Evolutionary conservation across 306 rosid genomes (phyloP).

Genomic region (Vicia faba): DNA sequence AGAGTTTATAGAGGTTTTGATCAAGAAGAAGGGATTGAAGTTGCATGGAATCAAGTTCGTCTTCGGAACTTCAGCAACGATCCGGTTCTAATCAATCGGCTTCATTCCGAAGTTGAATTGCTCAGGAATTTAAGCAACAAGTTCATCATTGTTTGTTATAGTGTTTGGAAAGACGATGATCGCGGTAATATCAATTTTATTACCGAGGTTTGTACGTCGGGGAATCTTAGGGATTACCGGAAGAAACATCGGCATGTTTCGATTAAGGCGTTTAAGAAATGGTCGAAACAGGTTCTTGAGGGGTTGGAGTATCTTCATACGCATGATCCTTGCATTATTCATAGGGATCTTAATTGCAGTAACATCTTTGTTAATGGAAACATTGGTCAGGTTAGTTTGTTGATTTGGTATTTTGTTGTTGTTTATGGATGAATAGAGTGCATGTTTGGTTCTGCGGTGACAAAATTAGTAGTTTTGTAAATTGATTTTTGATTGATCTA

Average conservation of each 20-base stretch:
- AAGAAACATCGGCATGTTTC: slow-evolving; percentile 87
- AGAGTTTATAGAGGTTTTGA: slow-evolving; percentile 88
- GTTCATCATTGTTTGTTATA: slow-evolving; percentile 73
- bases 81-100: slow-evolving; percentile 62
- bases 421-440: not conserved
- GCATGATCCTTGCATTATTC: slow-evolving; percentile 90
- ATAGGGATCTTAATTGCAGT: slow-evolving; percentile 94
- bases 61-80: slow-evolving; percentile 64
- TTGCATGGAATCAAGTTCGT: slow-evolving; percentile 93
- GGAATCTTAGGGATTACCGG: slow-evolving; percentile 84
- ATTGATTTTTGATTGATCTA: not conserved
- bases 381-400: slow-evolving; percentile 76
- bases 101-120: slow-evolving; percentile 74
- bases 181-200: slow-evolving; percentile 68
- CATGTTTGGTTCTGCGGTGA: not conserved
- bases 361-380: slow-evolving; percentile 91
- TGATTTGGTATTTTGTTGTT: not conserved
- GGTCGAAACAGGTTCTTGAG: slow-evolving; percentile 89
- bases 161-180: slow-evolving; percentile 78
- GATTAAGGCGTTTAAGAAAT: slow-evolving; percentile 84
- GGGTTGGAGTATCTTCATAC: slow-evolving; percentile 91
- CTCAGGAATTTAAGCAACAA: slow-evolving; percentile 64
- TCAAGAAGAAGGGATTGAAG: slow-evolving; percentile 90
- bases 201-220: slow-evolving; percentile 85
- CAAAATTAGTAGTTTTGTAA: not conserved